Percentiles rank a stretch among this genome's conserved stretches.
phyloP scores from a whole-genome alignment of 2,329 filamentous ascomycete species.

The Aspergillus texensis region DNA sequence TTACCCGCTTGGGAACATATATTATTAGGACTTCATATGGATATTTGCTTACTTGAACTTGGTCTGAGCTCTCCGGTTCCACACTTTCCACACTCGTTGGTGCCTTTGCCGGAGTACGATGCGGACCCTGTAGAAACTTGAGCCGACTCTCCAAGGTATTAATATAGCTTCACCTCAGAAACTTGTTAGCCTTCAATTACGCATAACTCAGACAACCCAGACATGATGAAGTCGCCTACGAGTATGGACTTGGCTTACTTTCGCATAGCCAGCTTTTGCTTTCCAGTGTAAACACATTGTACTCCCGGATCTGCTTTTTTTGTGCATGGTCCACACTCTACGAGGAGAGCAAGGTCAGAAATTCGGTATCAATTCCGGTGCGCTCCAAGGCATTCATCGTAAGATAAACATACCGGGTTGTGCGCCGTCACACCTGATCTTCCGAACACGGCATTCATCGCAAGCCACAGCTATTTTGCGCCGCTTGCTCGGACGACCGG shows the following conservation, averaged over 20 bases:
- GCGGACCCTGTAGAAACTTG: constrained; percentile 27
- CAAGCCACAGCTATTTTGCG: constrained; percentile 24
- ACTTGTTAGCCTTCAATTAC: background rate
- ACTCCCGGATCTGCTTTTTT: constrained; percentile 21
- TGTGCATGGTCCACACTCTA: constrained; percentile 36
- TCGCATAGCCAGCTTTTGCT: constrained; percentile 28
- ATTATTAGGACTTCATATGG: background rate
- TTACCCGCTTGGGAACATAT: background rate
- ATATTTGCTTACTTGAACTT: constrained; percentile 13
- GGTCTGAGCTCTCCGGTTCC: constrained; percentile 5
- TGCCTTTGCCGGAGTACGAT: background rate
- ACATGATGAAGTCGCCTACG: background rate
- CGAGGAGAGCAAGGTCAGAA: constrained; percentile 2
- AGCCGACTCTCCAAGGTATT: constrained; percentile 29
- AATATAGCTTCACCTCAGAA: constrained; percentile 28
- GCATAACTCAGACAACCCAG: background rate
- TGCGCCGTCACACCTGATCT: constrained; percentile 24
- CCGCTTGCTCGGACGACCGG: constrained; percentile 15
- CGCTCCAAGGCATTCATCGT: background rate
- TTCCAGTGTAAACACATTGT: constrained; percentile 32
- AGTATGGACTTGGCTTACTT: constrained; percentile 16
- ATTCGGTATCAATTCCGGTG: background rate
- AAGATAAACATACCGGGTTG: constrained; percentile 17
- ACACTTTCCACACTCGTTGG: background rate
- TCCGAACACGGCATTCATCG: constrained; percentile 22